Evolutionary conservation across 2,329 filamentous ascomycete genomes (phyloP).

Genomic region (Coniochaeta prunicola): DNA sequence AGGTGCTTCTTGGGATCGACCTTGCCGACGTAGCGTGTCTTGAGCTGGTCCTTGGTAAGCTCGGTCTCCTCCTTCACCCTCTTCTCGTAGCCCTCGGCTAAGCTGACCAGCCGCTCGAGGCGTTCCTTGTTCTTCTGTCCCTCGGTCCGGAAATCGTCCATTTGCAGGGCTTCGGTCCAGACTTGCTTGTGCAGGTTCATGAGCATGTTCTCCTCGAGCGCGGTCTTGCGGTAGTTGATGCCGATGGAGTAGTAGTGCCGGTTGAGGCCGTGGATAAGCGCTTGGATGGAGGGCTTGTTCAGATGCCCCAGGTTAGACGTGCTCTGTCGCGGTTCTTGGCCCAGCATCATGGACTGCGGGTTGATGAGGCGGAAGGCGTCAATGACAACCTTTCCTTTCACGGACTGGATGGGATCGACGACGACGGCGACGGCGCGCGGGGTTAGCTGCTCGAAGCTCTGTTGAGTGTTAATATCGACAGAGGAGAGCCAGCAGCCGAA

Average conservation of each 20-base stretch:
- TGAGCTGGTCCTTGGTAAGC: conserved; percentile 91
- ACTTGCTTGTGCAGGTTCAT: conserved; percentile 99
- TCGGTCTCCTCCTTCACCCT: conserved; percentile 98
- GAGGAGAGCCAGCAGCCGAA: conserved; percentile 99
- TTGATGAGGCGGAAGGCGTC: conserved; percentile 98
- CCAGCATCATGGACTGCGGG: conserved; percentile 94
- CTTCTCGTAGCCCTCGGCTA: conserved; percentile 97
- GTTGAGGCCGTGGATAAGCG: conserved; percentile 95
- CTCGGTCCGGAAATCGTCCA: conserved; percentile 90
- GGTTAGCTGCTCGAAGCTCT: conserved; percentile 98
- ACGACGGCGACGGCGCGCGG: conserved; percentile 95
- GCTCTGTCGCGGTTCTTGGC: conserved; percentile 94
- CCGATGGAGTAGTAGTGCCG: conserved; percentile 98
- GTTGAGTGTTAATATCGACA: conserved; percentile 99
- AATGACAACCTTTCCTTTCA: conserved; percentile 99
- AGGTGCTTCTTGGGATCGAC: conserved; percentile 99
- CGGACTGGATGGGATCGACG: conserved; percentile 96
- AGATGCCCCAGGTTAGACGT: conserved; percentile 96
- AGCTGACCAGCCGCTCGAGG: conserved; percentile 76
- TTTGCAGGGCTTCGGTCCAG: conserved; percentile 95
- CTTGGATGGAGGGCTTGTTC: conserved; percentile 99
- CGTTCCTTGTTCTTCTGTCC: conserved; percentile 79
- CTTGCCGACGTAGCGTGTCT: conserved; percentile 98
- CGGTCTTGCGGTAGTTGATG: conserved; percentile 97
- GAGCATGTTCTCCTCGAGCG: conserved; percentile 97